Percentiles rank a stretch among this genome's conserved stretches.
Evolutionary conservation across 805 yeast genomes (phyloP).

Genomic region (Candida stauntonica): DNA sequence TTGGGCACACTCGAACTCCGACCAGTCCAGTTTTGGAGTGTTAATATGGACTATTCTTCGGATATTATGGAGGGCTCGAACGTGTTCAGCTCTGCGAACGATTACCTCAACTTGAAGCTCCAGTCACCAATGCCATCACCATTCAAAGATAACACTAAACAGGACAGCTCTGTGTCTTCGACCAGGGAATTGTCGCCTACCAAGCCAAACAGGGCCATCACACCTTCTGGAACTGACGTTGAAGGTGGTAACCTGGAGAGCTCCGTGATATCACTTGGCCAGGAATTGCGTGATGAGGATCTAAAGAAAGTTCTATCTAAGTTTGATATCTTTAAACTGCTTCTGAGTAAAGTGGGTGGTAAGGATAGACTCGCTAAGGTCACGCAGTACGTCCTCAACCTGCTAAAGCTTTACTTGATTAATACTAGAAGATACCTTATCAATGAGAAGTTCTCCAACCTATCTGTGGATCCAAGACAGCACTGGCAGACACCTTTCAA

Average conservation of each 20-base stretch:
- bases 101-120: constrained; percentile 19
- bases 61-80: constrained; percentile 18
- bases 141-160: constrained; percentile 7
- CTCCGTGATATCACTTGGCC: constrained; percentile 10
- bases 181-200: constrained; percentile 11
- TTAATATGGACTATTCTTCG: constrained; percentile 24
- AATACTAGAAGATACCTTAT: constrained; percentile 32
- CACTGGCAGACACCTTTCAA: constrained; percentile 25
- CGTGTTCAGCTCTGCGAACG: constrained; percentile 16
- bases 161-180: neutral
- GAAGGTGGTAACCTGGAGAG: constrained; percentile 1
- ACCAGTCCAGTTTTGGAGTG: too few species aligned
- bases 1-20: too few species aligned
- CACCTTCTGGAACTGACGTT: too few species aligned
- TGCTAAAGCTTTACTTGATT: constrained; percentile 45
- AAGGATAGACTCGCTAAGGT: constrained; percentile 70
- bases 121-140: constrained; percentile 25
- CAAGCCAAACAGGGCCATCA: constrained; percentile 7
- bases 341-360: constrained; percentile 56
- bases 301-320: constrained; percentile 11
- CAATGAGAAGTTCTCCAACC: constrained; percentile 26
- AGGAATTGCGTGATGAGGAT: constrained; percentile 11
- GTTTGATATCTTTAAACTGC: constrained; percentile 44
- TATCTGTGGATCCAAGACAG: constrained; percentile 26
- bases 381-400: constrained; percentile 52